These are phyloP conservation scores for Medicago ruthenica DNA, from an alignment of 306 rosid genomes.

Conservation along the genomic window DNA sequence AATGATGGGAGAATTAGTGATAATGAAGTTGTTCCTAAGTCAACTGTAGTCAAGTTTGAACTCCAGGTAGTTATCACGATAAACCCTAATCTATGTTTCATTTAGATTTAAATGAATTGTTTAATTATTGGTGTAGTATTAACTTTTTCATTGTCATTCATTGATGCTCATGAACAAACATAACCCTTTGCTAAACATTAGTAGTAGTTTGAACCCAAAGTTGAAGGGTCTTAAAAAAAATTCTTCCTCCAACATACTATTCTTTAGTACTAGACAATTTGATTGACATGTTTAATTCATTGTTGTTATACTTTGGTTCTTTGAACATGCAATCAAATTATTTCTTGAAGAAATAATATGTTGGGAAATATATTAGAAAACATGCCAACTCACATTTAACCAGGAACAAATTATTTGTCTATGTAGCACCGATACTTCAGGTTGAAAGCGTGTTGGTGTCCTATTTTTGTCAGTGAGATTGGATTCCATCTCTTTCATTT, in stretches of 20 bases:
- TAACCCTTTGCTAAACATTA: neutral
- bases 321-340: slow-evolving; percentile 9
- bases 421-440: neutral
- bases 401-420: neutral
- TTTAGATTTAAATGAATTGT: slow-evolving; percentile 32
- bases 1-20: slow-evolving; percentile 67
- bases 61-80: slow-evolving; percentile 59
- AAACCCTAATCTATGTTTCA: slow-evolving; percentile 22
- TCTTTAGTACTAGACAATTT: slow-evolving; percentile 2
- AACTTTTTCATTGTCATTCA: slow-evolving; percentile 13
- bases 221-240: slow-evolving; percentile 4
- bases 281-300: slow-evolving; percentile 4
- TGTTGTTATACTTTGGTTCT: slow-evolving; percentile 3
- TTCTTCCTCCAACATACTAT: neutral
- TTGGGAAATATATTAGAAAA: neutral
- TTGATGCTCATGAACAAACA: slow-evolving; percentile 10
- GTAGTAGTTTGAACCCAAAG: slow-evolving; percentile 12
- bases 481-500: too few relatives aligned
- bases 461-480: neutral
- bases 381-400: neutral
- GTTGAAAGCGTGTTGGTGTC: neutral
- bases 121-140: neutral
- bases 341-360: slow-evolving; percentile 5
- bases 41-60: slow-evolving; percentile 90
- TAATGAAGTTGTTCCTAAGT: slow-evolving; percentile 56